phyloP scores from a whole-genome alignment of 495 filamentous ascomycete genomes.

The Penicillium malachiteum region DNA sequence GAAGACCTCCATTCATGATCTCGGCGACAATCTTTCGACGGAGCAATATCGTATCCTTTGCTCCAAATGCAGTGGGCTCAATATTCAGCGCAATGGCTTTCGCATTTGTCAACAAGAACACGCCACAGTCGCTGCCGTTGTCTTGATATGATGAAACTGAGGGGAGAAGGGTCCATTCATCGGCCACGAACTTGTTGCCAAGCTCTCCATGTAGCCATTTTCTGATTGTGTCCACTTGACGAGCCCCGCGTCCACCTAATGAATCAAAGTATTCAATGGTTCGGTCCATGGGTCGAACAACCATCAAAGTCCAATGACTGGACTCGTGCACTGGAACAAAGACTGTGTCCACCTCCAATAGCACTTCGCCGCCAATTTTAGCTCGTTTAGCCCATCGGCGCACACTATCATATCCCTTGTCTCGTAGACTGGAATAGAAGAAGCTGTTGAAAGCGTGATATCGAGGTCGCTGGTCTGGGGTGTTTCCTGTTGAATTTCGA shows the following conservation, averaged over 20 bases:
- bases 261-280: conserved; percentile 77
- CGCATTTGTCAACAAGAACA: conserved; percentile 73
- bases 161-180: conserved; percentile 60
- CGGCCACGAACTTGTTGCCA: conserved; percentile 50
- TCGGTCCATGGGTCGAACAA: conserved; percentile 61
- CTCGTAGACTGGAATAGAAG: conserved; percentile 63
- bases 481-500: conserved; percentile 49
- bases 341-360: conserved; percentile 58
- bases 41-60: conserved; percentile 57
- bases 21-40: conserved; percentile 67
- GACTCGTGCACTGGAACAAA: conserved; percentile 58
- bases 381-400: conserved; percentile 54
- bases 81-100: conserved; percentile 66
- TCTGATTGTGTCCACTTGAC: conserved; percentile 42
- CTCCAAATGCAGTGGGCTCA: conserved; percentile 57
- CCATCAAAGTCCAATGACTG: conserved; percentile 62
- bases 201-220: conserved; percentile 61
- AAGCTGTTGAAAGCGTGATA: conserved; percentile 70
- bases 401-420: conserved; percentile 50
- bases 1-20: conserved; percentile 65
- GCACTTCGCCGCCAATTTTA: conserved; percentile 51
- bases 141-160: conserved; percentile 55
- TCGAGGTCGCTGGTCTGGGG: conserved; percentile 53
- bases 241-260: conserved; percentile 42
- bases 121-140: conserved; percentile 78